Conservation (phyloP, 345 rosid genomes). For the Moricandia arvensis region DNA sequence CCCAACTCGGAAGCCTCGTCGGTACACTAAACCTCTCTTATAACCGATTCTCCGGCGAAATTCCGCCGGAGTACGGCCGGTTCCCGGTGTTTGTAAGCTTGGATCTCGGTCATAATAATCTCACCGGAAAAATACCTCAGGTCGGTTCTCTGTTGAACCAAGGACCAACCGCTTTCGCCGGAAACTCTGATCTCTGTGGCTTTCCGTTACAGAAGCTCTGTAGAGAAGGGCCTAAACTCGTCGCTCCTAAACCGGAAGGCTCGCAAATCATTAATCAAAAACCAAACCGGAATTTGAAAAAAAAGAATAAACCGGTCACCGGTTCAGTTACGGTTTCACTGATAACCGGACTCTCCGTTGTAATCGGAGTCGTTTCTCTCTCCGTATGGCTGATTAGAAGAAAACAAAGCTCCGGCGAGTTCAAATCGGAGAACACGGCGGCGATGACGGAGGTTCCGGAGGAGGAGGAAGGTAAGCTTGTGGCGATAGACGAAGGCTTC, state of each 20-base stretch:
- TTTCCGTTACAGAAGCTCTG: conserved; percentile 72
- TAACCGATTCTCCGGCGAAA: conserved; percentile 66
- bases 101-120: conserved; percentile 79
- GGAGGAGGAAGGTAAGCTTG: conserved; percentile 58
- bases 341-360: conserved; percentile 60
- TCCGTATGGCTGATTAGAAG: conserved; percentile 62
- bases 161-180: conserved; percentile 94
- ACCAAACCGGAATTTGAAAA: conserved; percentile 32
- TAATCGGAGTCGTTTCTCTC: conserved; percentile 57
- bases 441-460: neutral
- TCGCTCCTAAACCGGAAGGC: conserved; percentile 46
- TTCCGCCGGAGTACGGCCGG: conserved; percentile 66
- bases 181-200: conserved; percentile 81
- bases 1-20: conserved; percentile 51
- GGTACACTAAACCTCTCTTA: conserved; percentile 79
- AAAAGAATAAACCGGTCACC: conserved; percentile 25
- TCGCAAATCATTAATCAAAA: conserved; percentile 45
- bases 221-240: conserved; percentile 40
- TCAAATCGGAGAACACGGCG: conserved; percentile 37
- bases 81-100: conserved; percentile 77
- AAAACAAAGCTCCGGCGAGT: conserved; percentile 37
- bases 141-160: conserved; percentile 83
- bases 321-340: conserved; percentile 57
- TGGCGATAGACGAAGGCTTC: conserved; percentile 76
- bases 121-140: conserved; percentile 80